Evolutionary conservation across 257 asterid genomes (phyloP), one percentile per base, ranked within the genome.

Genomic region (Schizonepeta tenuifolia): DNA sequence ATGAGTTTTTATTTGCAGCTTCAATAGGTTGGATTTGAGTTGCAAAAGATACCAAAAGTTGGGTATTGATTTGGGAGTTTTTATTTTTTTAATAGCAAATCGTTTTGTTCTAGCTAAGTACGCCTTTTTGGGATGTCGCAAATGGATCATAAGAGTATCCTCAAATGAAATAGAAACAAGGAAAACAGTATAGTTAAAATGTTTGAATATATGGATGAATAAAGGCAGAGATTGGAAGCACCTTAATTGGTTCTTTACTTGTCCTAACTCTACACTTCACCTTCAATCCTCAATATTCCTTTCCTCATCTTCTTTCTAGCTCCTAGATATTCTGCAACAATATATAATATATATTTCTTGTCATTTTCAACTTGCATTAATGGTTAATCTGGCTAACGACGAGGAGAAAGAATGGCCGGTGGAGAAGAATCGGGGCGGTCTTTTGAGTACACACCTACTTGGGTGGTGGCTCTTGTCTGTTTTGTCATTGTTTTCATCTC

Each of bases 381-480:
- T 22, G 51, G 18, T 33, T 38, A 26, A n/a, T 33, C 7, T 15
- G 8, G 22, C 4, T 47, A n/a, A 47, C 22, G 13, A 51, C 4
- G 11, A 6, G 56, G 22, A 9, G 49, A 10, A 1, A 72, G 21
- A 33, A 80, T 79, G 87, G 84, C 78, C 0, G 82, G 70, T 2
- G 33, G 33, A 28, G 89, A 64, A 49, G 86, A 67, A 64, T 8
- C 85, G 0, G 84, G 77, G 15, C 77, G 73, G 5, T 72, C 97
- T 4, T 76, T 91, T 3, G 96, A 80, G 80, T 79, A 84, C 74
- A 91, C 97, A 2, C 86, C 98, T 0, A 83, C 98, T 5, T 94
- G 97, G 98, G 94, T 86, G 3, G 78, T 94, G 1, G 90, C 98
- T 6, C 75, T 83, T 5, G 97, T 94, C 65, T 89, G 97, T 63